phyloP scores from a whole-genome alignment of 1,284 basidiomycete genomes.

The Hortiboletus rubellus region DNA sequence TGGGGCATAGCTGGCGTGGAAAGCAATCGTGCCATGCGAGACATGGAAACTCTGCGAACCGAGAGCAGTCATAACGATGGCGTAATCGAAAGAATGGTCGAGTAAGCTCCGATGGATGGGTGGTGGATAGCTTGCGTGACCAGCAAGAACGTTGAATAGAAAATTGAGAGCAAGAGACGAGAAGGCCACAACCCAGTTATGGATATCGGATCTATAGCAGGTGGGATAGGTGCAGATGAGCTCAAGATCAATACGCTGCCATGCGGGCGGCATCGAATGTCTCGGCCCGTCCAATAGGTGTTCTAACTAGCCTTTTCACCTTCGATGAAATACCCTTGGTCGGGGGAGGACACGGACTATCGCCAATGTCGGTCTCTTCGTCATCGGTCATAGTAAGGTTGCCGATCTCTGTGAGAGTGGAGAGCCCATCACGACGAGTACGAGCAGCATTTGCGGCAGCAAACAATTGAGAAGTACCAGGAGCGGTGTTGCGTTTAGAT shows the following conservation, averaged over 20 bases:
- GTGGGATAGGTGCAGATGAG: background rate
- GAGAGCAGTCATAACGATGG: slow-evolving; percentile 11
- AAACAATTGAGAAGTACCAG: slow-evolving; percentile 54
- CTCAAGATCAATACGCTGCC: slow-evolving; percentile 29
- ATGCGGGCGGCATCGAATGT: slow-evolving; percentile 62
- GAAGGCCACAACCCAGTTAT: slow-evolving; percentile 1
- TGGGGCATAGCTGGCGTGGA: slow-evolving; percentile 16
- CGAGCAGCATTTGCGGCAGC: slow-evolving; percentile 67
- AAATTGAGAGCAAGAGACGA: slow-evolving; percentile 9
- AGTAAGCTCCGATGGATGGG: slow-evolving; percentile 9
- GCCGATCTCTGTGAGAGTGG: slow-evolving; percentile 65
- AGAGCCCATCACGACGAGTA: slow-evolving; percentile 55
- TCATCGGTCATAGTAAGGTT: slow-evolving; percentile 61
- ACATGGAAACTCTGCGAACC: slow-evolving; percentile 8
- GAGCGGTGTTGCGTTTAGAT: slow-evolving; percentile 62
- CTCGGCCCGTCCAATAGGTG: slow-evolving; percentile 56
- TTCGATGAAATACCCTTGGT: slow-evolving; percentile 52
- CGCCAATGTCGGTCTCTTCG: slow-evolving; percentile 72
- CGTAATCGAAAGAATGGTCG: slow-evolving; percentile 9
- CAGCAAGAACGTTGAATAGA: slow-evolving; percentile 4
- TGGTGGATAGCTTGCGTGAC: slow-evolving; percentile 11
- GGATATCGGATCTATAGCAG: slow-evolving; percentile 5
- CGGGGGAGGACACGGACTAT: slow-evolving; percentile 79
- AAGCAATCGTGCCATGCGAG: slow-evolving; percentile 15
- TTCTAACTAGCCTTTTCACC: slow-evolving; percentile 52